Conservation (phyloP, 1,139 yeast genomes). For the Taiozyma onychis region DNA sequence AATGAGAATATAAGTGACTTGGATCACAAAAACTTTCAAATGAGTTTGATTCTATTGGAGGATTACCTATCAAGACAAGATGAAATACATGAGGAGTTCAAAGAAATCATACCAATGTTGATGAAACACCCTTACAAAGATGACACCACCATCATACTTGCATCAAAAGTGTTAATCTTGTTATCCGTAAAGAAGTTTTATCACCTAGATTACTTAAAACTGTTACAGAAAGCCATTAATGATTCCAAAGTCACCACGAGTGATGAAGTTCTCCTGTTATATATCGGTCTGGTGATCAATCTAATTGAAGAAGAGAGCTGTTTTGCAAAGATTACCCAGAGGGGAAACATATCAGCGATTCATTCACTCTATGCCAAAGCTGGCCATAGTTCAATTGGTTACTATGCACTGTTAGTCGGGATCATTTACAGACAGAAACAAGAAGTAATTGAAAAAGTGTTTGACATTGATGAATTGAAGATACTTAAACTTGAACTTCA, state of each 20-base stretch:
- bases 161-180: slow-evolving; percentile 9
- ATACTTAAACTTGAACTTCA: slow-evolving; percentile 4
- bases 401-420: slow-evolving; percentile 11
- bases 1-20: not conserved
- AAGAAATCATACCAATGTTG: not conserved
- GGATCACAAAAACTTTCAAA: slow-evolving; percentile 6
- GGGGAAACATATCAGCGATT: not conserved
- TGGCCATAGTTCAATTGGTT: slow-evolving; percentile 2
- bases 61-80: not conserved
- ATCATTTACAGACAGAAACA: not conserved
- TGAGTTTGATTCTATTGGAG: slow-evolving; percentile 5
- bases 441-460: not conserved
- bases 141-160: not conserved
- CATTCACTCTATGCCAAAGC: slow-evolving; percentile 3
- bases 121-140: not conserved
- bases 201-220: not conserved
- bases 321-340: not conserved
- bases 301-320: slow-evolving; percentile 5
- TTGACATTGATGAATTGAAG: slow-evolving; percentile 5
- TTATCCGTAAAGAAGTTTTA: slow-evolving; percentile 3
- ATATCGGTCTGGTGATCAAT: slow-evolving; percentile 12
- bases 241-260: not conserved
- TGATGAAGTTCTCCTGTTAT: slow-evolving; percentile 8
- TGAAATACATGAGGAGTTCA: not conserved
- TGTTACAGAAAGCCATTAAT: not conserved